Base-by-base conservation (phyloP, 2,329 filamentous ascomycete species). In the Fusarium sp. region DNA sequence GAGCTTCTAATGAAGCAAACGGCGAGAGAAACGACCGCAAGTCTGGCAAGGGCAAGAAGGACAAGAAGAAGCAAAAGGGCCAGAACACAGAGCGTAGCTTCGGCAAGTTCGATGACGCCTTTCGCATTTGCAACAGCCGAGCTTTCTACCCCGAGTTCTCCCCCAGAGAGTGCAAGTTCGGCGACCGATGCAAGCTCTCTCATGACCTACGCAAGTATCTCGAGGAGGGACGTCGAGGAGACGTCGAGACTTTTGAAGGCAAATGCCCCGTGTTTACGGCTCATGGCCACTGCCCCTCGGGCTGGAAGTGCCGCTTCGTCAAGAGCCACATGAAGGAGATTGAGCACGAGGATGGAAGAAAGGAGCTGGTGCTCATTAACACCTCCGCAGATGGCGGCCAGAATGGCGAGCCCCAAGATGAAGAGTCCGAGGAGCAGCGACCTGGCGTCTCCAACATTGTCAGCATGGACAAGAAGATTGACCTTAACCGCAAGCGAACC, bases 271-370 rank as follows among this genome's bases (percentile, higher is more conserved):
- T 97, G 10, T 98, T 91, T 82, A 92, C 94, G 74, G 86, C 87
- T 18, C 90, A 92, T 73, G 95, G 95, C 14, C 90, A 88, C 71
- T 99, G 97, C 78, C 88, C 90, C 58, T 90, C 93, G 16, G 97
- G 97, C 7, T 99, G 96, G 95, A 97, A 96, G 81, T 99, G 97
- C 81, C 93, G 96, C 25, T 97, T 98, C 80, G 93, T 94, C 36
- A 89, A 89, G 72, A 97, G 94, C 72, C 97, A 99, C 83, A 97
- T 95, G 78, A 88, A 91, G 71, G 96, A 98, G 83, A 84, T 94
- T 27, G 90, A 93, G 74, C 91, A 87, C 22, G 91, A 92, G 63
- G 95, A 97, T 81, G 96, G 95, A 10, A 90, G 90, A 75, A 95
- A 94, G 78, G 96, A 98, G 83, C 84, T 98, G 62, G 87, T 96